Evolutionary conservation across 2,329 filamentous ascomycete species (phyloP), one percentile per base, ranked within the genome.

Genomic region (Berkeleyomyces rouxiae): DNA sequence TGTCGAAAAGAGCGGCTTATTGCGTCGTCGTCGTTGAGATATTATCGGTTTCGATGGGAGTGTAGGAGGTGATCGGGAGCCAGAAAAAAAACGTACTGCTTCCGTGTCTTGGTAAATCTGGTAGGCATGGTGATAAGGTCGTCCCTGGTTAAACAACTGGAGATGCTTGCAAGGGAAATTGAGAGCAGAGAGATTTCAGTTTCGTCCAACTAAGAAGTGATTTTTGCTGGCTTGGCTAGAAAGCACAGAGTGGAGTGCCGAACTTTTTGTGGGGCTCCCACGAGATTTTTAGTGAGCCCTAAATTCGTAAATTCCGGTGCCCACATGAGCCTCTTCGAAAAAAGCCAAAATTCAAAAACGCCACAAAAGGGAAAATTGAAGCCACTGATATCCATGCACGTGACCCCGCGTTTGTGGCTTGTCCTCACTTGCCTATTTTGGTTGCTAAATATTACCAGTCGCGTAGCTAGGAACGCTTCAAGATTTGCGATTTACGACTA

Each of bases 41-140:
- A 51, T 64, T 59, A 49, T 61, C 49, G 62, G 11, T 58, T 63
- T 63, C 65, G 61, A 58, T 66, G 63, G 7, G 59, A 39, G 7
- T 53, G 31, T 36, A 42, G 13, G 40, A 47, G 33, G 40, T 63
- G 31, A 65, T 65, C 67, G 61, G 65, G 67, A 67, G 65, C 61
- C 39, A 37, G 49, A 65, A 37, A 43, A 63, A 68, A 65, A 70
- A 84, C 83, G 71, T 84, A 86, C 83, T 85, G 85, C 82, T 88
- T 88, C 78, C 85, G 81, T 77, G 85, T 88, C 79, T 87, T 86
- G 73, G 81, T 82, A 70, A 84, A 80, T 76, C 84, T 80, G 77
- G 85, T 87, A 84, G 85, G 85, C 85, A 85, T 85, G 74, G 76
- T 80, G 78, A 75, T 75, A 57, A 55, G 63, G 63, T 64, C 57